Evolutionary conservation across 2,329 filamentous ascomycete genomes (phyloP).

Genomic region (Microdochium bolleyi): DNA sequence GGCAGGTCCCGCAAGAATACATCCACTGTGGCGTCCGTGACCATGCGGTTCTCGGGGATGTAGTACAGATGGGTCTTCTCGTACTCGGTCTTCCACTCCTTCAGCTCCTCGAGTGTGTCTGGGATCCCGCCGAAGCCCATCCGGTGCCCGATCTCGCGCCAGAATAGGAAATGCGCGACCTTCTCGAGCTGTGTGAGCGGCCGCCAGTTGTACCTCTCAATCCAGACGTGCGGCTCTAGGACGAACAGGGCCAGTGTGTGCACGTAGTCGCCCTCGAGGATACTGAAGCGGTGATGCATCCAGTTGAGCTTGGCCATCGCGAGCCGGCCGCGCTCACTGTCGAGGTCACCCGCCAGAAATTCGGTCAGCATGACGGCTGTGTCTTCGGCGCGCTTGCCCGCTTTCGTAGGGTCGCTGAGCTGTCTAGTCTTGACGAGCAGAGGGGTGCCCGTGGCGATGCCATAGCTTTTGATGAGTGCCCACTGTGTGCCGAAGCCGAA

Average conservation of each 20-base stretch:
- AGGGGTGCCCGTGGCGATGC: conserved; percentile 11
- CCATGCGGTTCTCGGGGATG: conserved; percentile 12
- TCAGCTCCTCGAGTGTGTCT: conserved; percentile 11
- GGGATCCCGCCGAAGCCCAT: conserved; percentile 15
- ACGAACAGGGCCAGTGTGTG: conserved; percentile 16
- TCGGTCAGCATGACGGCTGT: conserved; percentile 12
- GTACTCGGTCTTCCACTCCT: conserved; percentile 10
- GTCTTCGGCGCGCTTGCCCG: conserved; percentile 14
- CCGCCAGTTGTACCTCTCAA: conserved; percentile 15
- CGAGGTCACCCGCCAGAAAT: conserved; percentile 10
- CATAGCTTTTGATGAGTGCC: conserved; percentile 13
- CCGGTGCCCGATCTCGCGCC: conserved; percentile 13
- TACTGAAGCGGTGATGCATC: conserved; percentile 12
- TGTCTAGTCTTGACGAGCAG: conserved; percentile 12
- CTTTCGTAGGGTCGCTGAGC: conserved; percentile 9
- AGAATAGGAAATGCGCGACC: conserved; percentile 12
- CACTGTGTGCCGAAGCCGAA: conserved; percentile 13
- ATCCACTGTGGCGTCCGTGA: conserved; percentile 11
- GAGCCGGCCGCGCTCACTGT: conserved; percentile 9
- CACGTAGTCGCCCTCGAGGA: conserved; percentile 10
- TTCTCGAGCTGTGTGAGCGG: conserved; percentile 11
- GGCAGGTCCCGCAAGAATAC: conserved; percentile 11
- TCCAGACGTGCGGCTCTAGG: conserved; percentile 14
- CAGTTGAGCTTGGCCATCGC: conserved; percentile 12
- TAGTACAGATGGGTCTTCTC: conserved; percentile 12